Evolutionary conservation across 306 rosid species (phyloP), one percentile per base, ranked within the genome.

Genomic region (Dalbergia oliveri): DNA sequence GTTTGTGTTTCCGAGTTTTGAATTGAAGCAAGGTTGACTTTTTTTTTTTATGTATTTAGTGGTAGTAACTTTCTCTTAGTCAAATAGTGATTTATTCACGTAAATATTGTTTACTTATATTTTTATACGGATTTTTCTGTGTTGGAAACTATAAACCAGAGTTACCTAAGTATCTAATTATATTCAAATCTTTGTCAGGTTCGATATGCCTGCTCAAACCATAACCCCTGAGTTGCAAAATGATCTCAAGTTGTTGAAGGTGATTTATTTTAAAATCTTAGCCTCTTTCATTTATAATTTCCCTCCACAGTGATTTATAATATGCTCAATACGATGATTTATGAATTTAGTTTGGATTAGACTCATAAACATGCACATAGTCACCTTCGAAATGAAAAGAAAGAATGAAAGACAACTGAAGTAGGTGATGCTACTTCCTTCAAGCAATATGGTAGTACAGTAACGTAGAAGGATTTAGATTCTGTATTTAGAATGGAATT

Each of bases 141-240:
- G n/a, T 39, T 60, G 19, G 61, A 41, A 45, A 39, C 21, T 12
- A 4, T 44, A 2, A n/a, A 39, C 16, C 4, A 57, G 47, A 15
- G 13, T 50, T 14, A 12, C n/a, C 8, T 3, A 39, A 69, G 57
- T 57, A 33, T 66, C 69, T 50, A 26, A 34, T 54, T 18, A 9
- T 69, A 6, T 60, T 80, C 65, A 39, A 26, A 72, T 77, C 67
- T 54, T 62, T 83, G 51, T 39, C 81, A 94, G 97, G 98, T 91
- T 91, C 79, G 91, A 91, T 75, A 88, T 92, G 98, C 90, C 97
- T 44, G 97, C 98, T 13, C 91, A 82, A 75, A 89, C 94, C 39
- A 83, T 92, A 41, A 94, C 94, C 69, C 97, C 93, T 0, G 98
- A 91, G 83, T 69, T 94, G 73, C 88, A 88, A 76, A 92, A 79